A percentile compares a stretch with the other conserved stretches of the same genome.
These are phyloP conservation scores for Geranium brycei DNA, from an alignment of 345 rosid species.

Conservation along the genomic window DNA sequence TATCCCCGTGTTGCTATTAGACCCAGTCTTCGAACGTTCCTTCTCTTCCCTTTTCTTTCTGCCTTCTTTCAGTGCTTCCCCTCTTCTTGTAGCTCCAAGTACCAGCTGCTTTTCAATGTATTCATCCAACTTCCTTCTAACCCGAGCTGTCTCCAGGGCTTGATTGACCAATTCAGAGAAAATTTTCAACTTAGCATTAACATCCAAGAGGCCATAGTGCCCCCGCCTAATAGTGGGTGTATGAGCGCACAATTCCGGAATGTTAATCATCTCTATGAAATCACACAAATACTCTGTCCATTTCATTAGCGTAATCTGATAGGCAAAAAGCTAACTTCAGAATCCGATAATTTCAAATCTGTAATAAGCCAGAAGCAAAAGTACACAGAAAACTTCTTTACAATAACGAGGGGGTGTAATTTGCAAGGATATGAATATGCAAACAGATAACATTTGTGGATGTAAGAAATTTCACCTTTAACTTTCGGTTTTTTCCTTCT, in stretches of 20 bases:
- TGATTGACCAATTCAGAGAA: slow-evolving; percentile 53
- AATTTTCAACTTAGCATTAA: slow-evolving; percentile 41
- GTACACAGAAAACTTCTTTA: not conserved
- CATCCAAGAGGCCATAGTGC: slow-evolving; percentile 71
- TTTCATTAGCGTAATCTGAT: slow-evolving; percentile 66
- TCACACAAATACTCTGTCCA: slow-evolving; percentile 87
- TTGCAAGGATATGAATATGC: not conserved
- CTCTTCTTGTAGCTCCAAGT: slow-evolving; percentile 76
- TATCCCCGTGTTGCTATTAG: slow-evolving; percentile 23
- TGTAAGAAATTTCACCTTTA: slow-evolving; percentile 32
- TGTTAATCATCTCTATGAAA: slow-evolving; percentile 54
- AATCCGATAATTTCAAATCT: slow-evolving; percentile 9
- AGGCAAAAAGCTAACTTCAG: slow-evolving; percentile 12
- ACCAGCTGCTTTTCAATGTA: slow-evolving; percentile 57
- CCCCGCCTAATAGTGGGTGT: slow-evolving; percentile 67
- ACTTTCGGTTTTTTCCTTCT: slow-evolving; percentile 44
- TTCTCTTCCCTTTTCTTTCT: slow-evolving; percentile 63
- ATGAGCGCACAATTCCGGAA: slow-evolving; percentile 32
- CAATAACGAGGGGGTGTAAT: not conserved
- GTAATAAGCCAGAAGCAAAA: slow-evolving; percentile 8
- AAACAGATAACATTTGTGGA: not conserved
- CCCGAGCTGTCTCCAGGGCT: slow-evolving; percentile 39
- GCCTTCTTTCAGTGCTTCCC: slow-evolving; percentile 63
- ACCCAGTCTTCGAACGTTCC: slow-evolving; percentile 36
- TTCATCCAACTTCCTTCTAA: slow-evolving; percentile 64